Conservation (phyloP, 2,329 filamentous ascomycete genomes). For the Passalora sequoiae region DNA sequence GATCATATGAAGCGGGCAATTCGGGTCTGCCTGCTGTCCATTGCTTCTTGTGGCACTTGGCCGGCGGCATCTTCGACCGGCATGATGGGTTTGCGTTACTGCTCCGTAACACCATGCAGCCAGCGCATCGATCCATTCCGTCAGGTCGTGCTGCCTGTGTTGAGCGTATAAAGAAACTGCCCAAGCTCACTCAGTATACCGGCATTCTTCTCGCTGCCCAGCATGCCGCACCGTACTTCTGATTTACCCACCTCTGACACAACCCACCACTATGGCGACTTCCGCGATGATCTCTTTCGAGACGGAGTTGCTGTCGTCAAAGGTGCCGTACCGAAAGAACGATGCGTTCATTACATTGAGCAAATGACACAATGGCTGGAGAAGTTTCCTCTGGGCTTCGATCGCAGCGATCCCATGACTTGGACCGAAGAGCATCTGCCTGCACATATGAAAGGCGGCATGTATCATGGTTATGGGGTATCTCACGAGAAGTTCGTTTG, state of each 20-base stretch:
- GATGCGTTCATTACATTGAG: constrained; percentile 13
- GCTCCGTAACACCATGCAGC: no score
- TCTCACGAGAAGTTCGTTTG: constrained; percentile 23
- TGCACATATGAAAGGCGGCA: constrained; percentile 17
- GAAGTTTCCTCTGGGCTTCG: constrained; percentile 13
- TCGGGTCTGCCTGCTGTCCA: not conserved
- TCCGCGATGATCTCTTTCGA: constrained; percentile 13
- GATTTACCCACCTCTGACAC: constrained; percentile 9
- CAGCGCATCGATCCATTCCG: no score
- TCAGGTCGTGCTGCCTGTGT: no score
- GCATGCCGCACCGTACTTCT: constrained; percentile 13
- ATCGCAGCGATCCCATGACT: constrained; percentile 13
- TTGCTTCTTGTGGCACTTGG: no score
- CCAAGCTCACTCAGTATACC: no score
- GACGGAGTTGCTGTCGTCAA: constrained; percentile 16
- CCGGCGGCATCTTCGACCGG: no score
- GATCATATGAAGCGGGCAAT: not conserved
- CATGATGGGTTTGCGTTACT: no score
- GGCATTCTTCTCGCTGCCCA: no score
- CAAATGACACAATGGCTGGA: constrained; percentile 17
- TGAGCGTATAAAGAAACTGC: no score
- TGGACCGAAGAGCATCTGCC: constrained; percentile 13
- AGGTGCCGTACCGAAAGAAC: constrained; percentile 7
- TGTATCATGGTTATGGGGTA: constrained; percentile 19
- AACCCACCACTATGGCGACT: constrained; percentile 13